Base-by-base conservation (phyloP, 352 stramenopile species). In the Pythium guiyangense region DNA sequence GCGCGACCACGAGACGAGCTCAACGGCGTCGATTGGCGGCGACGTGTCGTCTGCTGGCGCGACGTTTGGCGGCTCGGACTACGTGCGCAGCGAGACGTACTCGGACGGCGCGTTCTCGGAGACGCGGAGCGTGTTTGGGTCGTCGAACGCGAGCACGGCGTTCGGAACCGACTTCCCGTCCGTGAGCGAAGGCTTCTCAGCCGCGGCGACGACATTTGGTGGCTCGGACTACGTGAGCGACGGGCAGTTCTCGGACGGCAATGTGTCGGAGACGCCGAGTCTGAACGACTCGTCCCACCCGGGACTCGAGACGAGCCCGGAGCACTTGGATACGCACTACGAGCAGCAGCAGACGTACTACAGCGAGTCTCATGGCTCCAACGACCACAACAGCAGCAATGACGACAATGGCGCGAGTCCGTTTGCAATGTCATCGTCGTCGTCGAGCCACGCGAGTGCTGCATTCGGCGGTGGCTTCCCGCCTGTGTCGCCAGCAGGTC, bases 131-230 rank as follows among this genome's bases (percentile, higher is more conserved):
- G 77, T 85, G 27, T 71, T 88, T 51, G 75, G 81, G 18, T 88
- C 78, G 17, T 90, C 79, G 6, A 92, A 84, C 63, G 79, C 75
- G 9, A 86, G 82, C 51, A 92, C 82, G 9, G 79, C 82, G 6
- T 90, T 90, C 20, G 74, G 81, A 9, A 90, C 80, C 0, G 79
- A 92, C 65, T 85, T 85, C 27, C 73, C 78, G 9, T 89, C 82
- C 6, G 84, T 86, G 49, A 90, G 78, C 39, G 83, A 92, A 44
- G 79, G 77, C 0, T 86, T 73, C 9, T 90, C 79, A 11, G 71
- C 71, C 10, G 76, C 79, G 49, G 79, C 79, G 17, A 84, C 77
- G 20, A 76, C 73, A 11, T 83, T 86, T 48, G 77, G 73, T 52
- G 74, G 72, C 14, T 84, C 77, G 1, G 77, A 86, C 35, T 81